Percentiles rank a stretch among this genome's conserved stretches.
phyloP scores from a whole-genome alignment of 2,329 filamentous ascomycete genomes.

The Aureobasidium zeae region DNA sequence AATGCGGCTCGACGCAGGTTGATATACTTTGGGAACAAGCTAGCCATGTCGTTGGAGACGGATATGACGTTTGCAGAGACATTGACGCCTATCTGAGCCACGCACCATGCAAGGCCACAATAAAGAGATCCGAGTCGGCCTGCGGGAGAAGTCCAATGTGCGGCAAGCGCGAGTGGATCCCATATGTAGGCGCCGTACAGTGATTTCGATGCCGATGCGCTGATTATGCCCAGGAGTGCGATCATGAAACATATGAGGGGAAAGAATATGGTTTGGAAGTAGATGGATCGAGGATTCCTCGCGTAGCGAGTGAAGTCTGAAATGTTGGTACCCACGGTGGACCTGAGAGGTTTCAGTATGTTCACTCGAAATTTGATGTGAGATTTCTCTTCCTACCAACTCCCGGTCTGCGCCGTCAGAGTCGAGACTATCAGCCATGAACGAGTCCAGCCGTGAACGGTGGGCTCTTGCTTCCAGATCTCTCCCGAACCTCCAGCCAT shows the following conservation, averaged over 20 bases:
- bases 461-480: too few species aligned
- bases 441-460: too few species aligned
- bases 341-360: too few species aligned
- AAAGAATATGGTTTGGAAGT: slow-evolving; percentile 28
- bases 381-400: too few species aligned
- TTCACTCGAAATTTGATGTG: too few species aligned
- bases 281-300: too few species aligned
- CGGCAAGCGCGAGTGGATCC: slow-evolving; percentile 35
- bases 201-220: slow-evolving; percentile 45
- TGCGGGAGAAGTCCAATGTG: slow-evolving; percentile 31
- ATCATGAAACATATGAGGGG: slow-evolving; percentile 39
- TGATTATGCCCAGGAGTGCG: slow-evolving; percentile 39
- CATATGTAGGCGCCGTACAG: slow-evolving; percentile 41
- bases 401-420: too few species aligned
- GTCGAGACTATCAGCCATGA: too few species aligned
- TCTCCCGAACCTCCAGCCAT: too few species aligned
- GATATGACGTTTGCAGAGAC: slow-evolving; percentile 35
- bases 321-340: too few species aligned
- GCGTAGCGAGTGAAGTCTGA: slow-evolving; percentile 22
- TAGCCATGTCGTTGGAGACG: slow-evolving; percentile 34
- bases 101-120: slow-evolving; percentile 28
- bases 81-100: slow-evolving; percentile 18
- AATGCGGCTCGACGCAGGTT: slow-evolving; percentile 35
- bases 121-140: too few species aligned
- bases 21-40: slow-evolving; percentile 34